phyloP scores from a whole-genome alignment of 2,329 filamentous ascomycete genomes.

The Pseudomassariella vexata region DNA sequence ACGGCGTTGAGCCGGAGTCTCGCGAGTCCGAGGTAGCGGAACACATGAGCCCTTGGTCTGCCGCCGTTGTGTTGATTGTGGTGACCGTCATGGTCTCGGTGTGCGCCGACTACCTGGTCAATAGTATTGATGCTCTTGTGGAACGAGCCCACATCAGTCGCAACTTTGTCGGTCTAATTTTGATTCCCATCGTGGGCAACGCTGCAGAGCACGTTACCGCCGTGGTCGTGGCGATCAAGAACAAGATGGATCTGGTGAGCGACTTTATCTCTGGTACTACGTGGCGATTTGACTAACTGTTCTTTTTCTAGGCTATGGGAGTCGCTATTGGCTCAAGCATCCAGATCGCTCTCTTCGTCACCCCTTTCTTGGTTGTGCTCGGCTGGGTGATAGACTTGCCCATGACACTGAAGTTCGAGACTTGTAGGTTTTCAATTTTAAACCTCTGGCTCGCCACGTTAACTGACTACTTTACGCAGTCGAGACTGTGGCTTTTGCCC shows the following conservation, averaged over 20 bases:
- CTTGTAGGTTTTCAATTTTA: slow-evolving; percentile 33
- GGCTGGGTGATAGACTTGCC: slow-evolving; percentile 68
- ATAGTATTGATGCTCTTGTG: slow-evolving; percentile 69
- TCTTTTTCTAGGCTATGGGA: slow-evolving; percentile 54
- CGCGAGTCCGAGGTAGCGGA: slow-evolving; percentile 38
- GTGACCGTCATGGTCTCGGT: slow-evolving; percentile 66
- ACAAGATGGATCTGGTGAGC: slow-evolving; percentile 61
- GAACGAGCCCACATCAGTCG: slow-evolving; percentile 66
- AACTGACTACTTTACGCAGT: slow-evolving; percentile 32
- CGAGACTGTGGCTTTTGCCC: slow-evolving; percentile 71
- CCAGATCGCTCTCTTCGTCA: slow-evolving; percentile 77
- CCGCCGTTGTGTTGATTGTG: slow-evolving; percentile 59
- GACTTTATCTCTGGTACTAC: background rate
- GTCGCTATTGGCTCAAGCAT: slow-evolving; percentile 78
- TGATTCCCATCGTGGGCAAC: slow-evolving; percentile 76
- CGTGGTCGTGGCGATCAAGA: slow-evolving; percentile 69
- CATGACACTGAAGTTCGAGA: slow-evolving; percentile 79
- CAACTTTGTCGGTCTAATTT: slow-evolving; percentile 73
- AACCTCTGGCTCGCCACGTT: too few species aligned
- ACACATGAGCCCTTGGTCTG: slow-evolving; percentile 58
- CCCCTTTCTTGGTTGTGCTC: slow-evolving; percentile 72
- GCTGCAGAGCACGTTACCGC: slow-evolving; percentile 79
- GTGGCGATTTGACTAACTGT: slow-evolving; percentile 6
- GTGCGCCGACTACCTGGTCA: slow-evolving; percentile 73
- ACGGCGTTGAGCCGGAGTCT: too few species aligned